Conservation (phyloP, 257 asterid genomes). For the Forsythia viridissima region DNA sequence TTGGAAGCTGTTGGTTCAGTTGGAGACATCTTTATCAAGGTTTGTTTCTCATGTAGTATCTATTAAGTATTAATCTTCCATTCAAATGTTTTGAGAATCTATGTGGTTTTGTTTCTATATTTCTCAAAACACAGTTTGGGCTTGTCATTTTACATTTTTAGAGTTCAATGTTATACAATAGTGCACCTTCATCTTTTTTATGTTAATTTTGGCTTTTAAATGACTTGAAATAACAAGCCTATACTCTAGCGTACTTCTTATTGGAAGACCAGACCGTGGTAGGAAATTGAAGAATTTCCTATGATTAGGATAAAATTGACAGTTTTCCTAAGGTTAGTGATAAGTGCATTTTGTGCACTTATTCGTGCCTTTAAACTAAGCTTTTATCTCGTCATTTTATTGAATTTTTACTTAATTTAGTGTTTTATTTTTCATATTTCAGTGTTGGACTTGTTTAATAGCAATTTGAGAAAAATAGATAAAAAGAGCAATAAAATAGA, state of each 20-base stretch:
- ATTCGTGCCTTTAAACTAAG: no score
- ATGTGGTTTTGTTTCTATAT: background rate
- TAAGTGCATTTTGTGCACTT: no score
- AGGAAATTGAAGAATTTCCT: background rate
- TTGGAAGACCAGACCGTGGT: background rate
- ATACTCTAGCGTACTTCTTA: background rate
- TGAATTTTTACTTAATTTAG: no score
- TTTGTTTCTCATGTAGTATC: constrained; percentile 23
- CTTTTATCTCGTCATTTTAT: no score
- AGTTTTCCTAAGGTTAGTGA: background rate
- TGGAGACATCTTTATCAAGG: constrained; percentile 89
- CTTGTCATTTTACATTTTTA: background rate
- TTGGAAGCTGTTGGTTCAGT: constrained; percentile 64
- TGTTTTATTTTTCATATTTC: no score
- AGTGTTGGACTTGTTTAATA: no score
- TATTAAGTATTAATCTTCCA: background rate
- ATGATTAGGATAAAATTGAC: background rate
- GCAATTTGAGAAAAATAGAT: no score
- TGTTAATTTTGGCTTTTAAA: background rate
- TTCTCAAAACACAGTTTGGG: background rate
- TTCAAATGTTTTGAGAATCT: background rate
- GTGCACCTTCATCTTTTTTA: background rate
- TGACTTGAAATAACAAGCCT: background rate
- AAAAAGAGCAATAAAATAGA: no score
- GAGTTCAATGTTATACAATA: background rate